A percentile compares a stretch with the other conserved stretches of the same genome.
These are phyloP conservation scores for Ilyonectria sp. DNA, from an alignment of 2,329 filamentous ascomycete species.

Conservation along the genomic window DNA sequence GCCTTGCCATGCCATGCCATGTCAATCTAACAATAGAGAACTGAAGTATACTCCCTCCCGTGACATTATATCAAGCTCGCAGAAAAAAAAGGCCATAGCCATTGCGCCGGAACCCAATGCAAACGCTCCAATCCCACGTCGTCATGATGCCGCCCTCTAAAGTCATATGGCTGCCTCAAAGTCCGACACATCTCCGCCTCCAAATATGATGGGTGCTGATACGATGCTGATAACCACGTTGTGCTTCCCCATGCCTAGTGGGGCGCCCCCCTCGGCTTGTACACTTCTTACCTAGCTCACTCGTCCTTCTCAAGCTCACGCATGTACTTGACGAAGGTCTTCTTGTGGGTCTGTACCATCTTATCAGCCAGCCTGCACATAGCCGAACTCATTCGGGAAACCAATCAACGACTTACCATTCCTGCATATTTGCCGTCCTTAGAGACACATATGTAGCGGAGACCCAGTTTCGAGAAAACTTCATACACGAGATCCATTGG, in stretches of 20 bases:
- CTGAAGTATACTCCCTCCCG: neutral
- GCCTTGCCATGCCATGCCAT: neutral
- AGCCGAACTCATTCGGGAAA: neutral
- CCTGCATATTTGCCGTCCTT: conserved; percentile 89
- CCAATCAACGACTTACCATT: conserved; percentile 74
- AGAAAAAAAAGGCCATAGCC: neutral
- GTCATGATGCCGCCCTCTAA: conserved; percentile 4
- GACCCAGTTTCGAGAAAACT: conserved; percentile 92
- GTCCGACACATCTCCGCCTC: conserved; percentile 7
- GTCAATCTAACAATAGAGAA: neutral
- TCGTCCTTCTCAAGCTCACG: conserved; percentile 80
- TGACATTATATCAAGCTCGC: neutral
- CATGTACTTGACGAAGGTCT: conserved; percentile 95
- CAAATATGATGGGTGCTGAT: neutral
- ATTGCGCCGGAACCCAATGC: conserved; percentile 20
- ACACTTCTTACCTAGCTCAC: conserved; percentile 26
- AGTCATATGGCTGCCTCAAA: neutral
- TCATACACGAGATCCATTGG: conserved; percentile 97
- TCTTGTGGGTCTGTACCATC: conserved; percentile 84
- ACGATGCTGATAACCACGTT: conserved; percentile 9
- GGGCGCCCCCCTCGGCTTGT: neutral
- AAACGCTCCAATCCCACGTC: conserved; percentile 7
- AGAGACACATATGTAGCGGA: conserved; percentile 93
- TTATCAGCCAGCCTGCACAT: conserved; percentile 29
- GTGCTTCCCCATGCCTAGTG: neutral